phyloP scores from a whole-genome alignment of 768 basidiomycete genomes.

The Albatrellus ellisii region DNA sequence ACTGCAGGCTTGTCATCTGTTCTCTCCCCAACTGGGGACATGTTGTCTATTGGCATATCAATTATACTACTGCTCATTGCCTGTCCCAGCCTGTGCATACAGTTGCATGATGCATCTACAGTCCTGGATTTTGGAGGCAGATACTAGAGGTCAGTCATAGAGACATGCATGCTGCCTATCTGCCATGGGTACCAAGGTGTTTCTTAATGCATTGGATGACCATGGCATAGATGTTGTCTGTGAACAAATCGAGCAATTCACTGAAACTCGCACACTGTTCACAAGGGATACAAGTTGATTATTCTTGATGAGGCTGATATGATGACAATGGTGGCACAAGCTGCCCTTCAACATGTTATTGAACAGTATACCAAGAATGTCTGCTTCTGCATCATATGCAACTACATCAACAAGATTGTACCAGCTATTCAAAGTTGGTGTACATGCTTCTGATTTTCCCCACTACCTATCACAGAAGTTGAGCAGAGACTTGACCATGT shows the following conservation, averaged over 20 bases:
- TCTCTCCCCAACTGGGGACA: too few relatives aligned
- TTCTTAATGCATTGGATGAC: slow-evolving; percentile 98
- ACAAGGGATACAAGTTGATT: slow-evolving; percentile 96
- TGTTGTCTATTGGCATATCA: too few relatives aligned
- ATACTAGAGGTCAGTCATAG: slow-evolving; percentile 70
- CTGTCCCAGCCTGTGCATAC: too few relatives aligned
- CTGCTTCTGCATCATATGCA: slow-evolving; percentile 98
- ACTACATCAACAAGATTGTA: slow-evolving; percentile 98
- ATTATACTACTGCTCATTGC: too few relatives aligned
- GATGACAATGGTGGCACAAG: slow-evolving; percentile 98
- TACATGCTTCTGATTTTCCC: slow-evolving; percentile 94
- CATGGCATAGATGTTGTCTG: slow-evolving; percentile 97
- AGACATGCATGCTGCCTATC: slow-evolving; percentile 1
- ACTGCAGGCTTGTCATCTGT: too few relatives aligned
- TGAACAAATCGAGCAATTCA: slow-evolving; percentile 98
- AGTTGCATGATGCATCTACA: slow-evolving; percentile 90
- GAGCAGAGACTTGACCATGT: slow-evolving; percentile 71
- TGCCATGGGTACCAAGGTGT: slow-evolving; percentile 1
- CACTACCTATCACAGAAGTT: slow-evolving; percentile 77
- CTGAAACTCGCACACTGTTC: slow-evolving; percentile 84
- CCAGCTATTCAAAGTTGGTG: slow-evolving; percentile 98
- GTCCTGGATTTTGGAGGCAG: slow-evolving; percentile 72
- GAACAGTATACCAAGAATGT: slow-evolving; percentile 98
- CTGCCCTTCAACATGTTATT: slow-evolving; percentile 91
- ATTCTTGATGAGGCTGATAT: slow-evolving; percentile 99